phyloP scores from a whole-genome alignment of 2,329 filamentous ascomycete species.

The Cladosporium oxysporum region DNA sequence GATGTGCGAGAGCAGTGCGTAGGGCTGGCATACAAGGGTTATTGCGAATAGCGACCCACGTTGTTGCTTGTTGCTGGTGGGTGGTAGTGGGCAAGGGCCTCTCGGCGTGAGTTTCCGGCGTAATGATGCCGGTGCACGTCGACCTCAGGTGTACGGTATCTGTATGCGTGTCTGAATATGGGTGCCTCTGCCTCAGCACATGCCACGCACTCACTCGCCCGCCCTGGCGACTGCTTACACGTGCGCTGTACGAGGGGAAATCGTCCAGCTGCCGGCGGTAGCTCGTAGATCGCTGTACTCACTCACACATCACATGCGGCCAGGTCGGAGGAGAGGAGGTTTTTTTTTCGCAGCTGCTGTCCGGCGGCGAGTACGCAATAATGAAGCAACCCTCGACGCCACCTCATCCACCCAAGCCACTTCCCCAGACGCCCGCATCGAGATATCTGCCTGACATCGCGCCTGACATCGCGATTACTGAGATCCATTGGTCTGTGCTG shows the following conservation, averaged over 20 bases:
- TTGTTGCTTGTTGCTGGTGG: neutral
- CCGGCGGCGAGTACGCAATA: neutral
- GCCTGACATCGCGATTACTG: neutral
- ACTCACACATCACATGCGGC: neutral
- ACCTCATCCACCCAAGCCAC: neutral
- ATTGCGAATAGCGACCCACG: neutral
- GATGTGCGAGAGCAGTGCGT: neutral
- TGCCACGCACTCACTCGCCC: neutral
- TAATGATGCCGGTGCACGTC: neutral
- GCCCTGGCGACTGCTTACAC: neutral
- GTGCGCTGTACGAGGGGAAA: neutral
- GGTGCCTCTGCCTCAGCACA: neutral
- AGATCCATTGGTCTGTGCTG: neutral
- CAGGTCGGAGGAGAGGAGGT: neutral
- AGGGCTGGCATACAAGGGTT: neutral
- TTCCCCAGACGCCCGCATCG: constrained; percentile 6
- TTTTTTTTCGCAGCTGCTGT: neutral
- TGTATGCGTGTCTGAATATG: neutral
- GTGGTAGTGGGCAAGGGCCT: neutral
- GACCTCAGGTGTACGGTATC: neutral
- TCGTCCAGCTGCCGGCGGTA: neutral
- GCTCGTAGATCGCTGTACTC: neutral
- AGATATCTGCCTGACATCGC: neutral
- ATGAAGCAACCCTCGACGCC: constrained; percentile 1
- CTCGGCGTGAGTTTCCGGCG: neutral